A percentile compares a stretch with the other conserved stretches of the same genome.
Conservation (phyloP, 2,329 filamentous ascomycete species). For the Colletotrichum lini region DNA sequence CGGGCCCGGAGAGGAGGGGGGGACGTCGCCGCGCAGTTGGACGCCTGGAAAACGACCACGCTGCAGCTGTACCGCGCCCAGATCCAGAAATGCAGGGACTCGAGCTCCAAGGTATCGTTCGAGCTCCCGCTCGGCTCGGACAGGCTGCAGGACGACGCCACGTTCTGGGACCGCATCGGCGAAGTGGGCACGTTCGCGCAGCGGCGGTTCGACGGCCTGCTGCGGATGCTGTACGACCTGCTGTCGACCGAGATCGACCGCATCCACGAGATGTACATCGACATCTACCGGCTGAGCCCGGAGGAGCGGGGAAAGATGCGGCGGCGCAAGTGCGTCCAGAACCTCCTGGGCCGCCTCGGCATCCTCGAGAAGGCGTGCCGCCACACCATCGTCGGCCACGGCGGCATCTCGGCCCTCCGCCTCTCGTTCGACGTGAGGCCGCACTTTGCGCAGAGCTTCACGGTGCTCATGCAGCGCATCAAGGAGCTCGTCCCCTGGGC, state of each 20-base stretch:
- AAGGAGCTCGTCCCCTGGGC: not conserved
- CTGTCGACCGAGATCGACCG: not conserved
- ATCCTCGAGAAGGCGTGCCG: not conserved
- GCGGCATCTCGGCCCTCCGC: not conserved
- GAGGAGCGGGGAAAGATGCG: not conserved
- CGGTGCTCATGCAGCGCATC: not conserved
- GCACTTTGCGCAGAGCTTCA: slow-evolving; percentile 6
- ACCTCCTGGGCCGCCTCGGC: not conserved
- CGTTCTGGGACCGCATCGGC: slow-evolving; percentile 12
- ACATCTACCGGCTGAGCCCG: slow-evolving; percentile 18
- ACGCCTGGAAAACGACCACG: not conserved
- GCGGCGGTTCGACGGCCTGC: not conserved
- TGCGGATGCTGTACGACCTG: not conserved
- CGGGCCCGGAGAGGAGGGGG: not conserved
- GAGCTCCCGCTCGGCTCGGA: slow-evolving; percentile 6
- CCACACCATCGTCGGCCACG: not conserved
- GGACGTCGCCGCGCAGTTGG: not conserved
- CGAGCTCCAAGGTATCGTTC: not conserved
- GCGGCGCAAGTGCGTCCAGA: not conserved
- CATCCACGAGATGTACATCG: slow-evolving; percentile 4
- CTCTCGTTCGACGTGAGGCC: not conserved
- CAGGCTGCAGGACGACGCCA: not conserved
- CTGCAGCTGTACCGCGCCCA: not conserved
- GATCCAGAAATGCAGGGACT: not conserved
- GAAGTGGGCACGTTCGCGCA: not conserved